A percentile compares a stretch with the other conserved stretches of the same genome.
These are phyloP conservation scores for Psilocybe cyanescens DNA, from an alignment of 768 basidiomycete species.

Conservation along the genomic window DNA sequence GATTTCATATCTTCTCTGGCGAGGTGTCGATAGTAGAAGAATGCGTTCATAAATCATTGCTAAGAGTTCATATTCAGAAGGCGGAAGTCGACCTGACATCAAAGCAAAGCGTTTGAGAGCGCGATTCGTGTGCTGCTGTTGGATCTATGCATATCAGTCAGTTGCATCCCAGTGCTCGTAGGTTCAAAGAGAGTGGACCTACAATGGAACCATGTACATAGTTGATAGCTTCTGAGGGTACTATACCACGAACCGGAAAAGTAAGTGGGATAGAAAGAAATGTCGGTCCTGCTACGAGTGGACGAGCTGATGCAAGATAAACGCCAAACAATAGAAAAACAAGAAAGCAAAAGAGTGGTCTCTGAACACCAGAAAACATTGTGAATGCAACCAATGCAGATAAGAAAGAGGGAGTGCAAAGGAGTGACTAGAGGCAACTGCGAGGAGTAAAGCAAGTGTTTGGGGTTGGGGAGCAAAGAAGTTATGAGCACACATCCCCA, in stretches of 20 bases:
- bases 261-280: conserved; percentile 6
- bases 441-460: not conserved
- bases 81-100: conserved; percentile 65
- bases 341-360: not conserved
- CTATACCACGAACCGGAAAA: not conserved
- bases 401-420: not conserved
- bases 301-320: not conserved
- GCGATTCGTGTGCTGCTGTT: conserved; percentile 73
- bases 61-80: conserved; percentile 53
- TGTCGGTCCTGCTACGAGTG: not conserved
- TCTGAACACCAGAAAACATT: not conserved
- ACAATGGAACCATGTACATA: conserved; percentile 3
- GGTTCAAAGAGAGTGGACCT: not conserved
- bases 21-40: conserved; percentile 21
- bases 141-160: not conserved
- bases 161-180: not conserved
- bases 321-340: not conserved
- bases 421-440: not conserved
- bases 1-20: not conserved
- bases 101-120: conserved; percentile 64
- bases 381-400: not conserved
- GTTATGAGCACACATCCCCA: not conserved
- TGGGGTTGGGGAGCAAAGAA: not conserved
- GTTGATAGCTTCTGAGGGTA: not conserved
- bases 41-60: conserved; percentile 37